Base-by-base conservation (phyloP, 805 yeast genomes). In the Tetrapisispora arboricola region DNA sequence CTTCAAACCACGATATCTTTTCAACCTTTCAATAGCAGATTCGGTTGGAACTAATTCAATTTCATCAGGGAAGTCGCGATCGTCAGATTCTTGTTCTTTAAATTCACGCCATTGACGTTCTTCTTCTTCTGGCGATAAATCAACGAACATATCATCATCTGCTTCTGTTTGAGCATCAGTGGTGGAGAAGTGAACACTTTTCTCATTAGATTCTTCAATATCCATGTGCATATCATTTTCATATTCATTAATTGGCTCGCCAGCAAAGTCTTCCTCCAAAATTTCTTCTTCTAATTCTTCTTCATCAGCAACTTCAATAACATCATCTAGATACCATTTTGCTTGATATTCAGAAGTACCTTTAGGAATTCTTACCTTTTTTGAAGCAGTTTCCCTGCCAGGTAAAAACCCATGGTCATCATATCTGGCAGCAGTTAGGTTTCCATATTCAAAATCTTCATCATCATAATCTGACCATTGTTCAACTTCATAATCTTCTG, bases 41-140 rank as follows among this genome's bases (percentile, higher is more conserved):
- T 75, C 88, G 6, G 62, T 57, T 24, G 96, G 96, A 35, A 71
- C 73, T 32, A 92, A 65, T 60, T 92, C 97, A 42, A 90, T 65
- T 64, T 92, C 98, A 63, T 92, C 99, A 0, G 97, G 97, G 69
- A 87, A 92, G 53, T 88, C 95, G 27, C 76, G 71, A 58, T 86
- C 96, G 41, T 88, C 96, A 44, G 74, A 73, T 49, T 78, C 95
- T 46, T 75, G 61, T 30, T 69, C 70, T 50, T 92, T 75, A 65
- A 71, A 87, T 52, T 71, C 73, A 42, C 72, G 66, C 46, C 86
- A 68, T 62, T 88, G 96, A 51, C 77, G 73, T 44, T 76, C 78
- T 59, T 85, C 96, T 51, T 86, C 96, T 51, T 84, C 95, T 26
- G 80, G 78, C 1, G 81, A 67, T 38, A 86, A 64, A 28, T 86